Evolutionary conservation across 352 stramenopile genomes (phyloP), one percentile per base, ranked within the genome.

Genomic region (Phytophthora pseudosyringae): DNA sequence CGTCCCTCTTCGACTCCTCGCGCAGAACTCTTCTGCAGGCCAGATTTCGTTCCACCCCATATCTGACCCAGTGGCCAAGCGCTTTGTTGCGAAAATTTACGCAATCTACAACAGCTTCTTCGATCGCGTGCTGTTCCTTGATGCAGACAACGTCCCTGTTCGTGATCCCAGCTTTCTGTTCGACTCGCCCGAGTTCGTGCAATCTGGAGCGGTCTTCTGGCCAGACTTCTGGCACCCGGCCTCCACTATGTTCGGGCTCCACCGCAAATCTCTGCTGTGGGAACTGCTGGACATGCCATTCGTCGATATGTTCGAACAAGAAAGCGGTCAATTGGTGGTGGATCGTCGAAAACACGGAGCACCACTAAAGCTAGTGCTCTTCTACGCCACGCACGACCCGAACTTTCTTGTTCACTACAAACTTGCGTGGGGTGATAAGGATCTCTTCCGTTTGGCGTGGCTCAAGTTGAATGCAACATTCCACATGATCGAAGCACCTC

Each of bases 251-350:
- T 71, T 71, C n/a, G 63, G 63, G 13, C 40, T 71, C 5, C 63
- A 71, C 63, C 66, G 44, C 10, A 56, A 49, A 41, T 71, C 63
- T 4, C 35, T 71, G 29, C 25, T 71, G 2, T 89, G 80, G 80
- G 71, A 84, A 44, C 59, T 86, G 9, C 61, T 89, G 2, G 73
- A 69, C 25, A 48, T 83, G 46, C 57, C 64, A 0, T 83, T 78
- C 31, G 73, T 86, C 11, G 67, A 83, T 57, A 89, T 88, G 80
- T 88, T 88, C 49, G 80, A 89, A 55, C 80, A 89, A 59, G 80
- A 89, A 46, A 87, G 77, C 28, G 80, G 80, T 11, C 80, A 89
- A 44, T 35, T 89, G 16, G 36, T 88, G 21, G 61, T 89, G 15
- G 66, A 87, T 57, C 68, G 71, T 25, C 47, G 48, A 44, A 76